Evolutionary conservation across 2,329 filamentous ascomycete genomes (phyloP), one percentile per base, ranked within the genome.

Genomic region (Hymenoscyphus occultus): DNA sequence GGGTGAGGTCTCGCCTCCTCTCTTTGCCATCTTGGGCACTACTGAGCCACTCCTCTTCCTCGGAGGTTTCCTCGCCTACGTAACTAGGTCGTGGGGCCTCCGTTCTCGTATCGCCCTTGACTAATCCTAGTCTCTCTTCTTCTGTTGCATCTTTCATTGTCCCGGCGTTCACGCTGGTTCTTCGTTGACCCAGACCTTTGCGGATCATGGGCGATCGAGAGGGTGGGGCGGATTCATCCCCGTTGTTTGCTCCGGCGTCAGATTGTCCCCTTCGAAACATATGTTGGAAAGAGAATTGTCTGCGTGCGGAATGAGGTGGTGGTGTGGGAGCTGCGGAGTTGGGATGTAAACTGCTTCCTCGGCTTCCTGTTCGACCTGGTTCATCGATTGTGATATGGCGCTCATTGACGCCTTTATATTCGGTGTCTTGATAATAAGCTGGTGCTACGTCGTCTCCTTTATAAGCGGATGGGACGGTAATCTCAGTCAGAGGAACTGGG

Each of bases 231-330:
- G 61, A 42, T 45, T 68, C 71, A 14, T 71, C 70, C 22, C 39
- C 14, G 12, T 22, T 5, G 51, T 61, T 71, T 32, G 60, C 35
- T 31, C 31, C 51, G 1, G 62, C 63, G 28, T 64, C 59, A 1
- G 60, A 54, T 48, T 64, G 63, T 1, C 66, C 67, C 63, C 72
- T 73, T 39, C 70, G 56, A 57, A 97, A 95, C 61, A 97, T 87
- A 70, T 90, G 92, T 69, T 93, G 90, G 81, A 98, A 98, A 19
- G 91, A 96, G 78, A 98, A 99, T 74, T 97, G 92, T 66, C 94
- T 85, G 69, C 81, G 85, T 12, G 90, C 86, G 39, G 80, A 80
- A 63, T 84, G 85, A 3, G 83, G 86, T 4, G 87, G 87, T 1
- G 88, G 88, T 3, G 74, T 76, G 0, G 89, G 88, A 1, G 78